Evolutionary conservation across 768 basidiomycete species (phyloP), one percentile per base, ranked within the genome.

Genomic region (Boletus reticuloceps): DNA sequence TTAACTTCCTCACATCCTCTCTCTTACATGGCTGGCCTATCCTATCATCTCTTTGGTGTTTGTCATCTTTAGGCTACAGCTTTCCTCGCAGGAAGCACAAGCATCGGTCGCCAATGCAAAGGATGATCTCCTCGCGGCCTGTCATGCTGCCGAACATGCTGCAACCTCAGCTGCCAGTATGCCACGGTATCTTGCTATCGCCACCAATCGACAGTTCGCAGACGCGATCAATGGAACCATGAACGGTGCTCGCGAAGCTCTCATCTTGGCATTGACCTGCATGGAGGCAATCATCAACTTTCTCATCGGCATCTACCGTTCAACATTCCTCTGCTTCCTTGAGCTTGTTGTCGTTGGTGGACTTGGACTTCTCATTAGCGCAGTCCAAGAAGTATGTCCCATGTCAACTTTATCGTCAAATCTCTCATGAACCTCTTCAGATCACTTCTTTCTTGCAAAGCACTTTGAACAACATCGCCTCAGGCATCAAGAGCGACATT

Each of bases 231-330:
- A 95, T 62, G 90, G 79, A 14, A 82, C 85, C 0, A 81, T 97
- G 72, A 78, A 86, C 51, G 90, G 80, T 22, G 87, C 93, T 17
- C 86, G 90, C 20, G 83, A 77, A 11, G 80, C 87, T 7, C 79
- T 97, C 50, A 75, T 88, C 36, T 74, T 91, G 39, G 74, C 91
- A 3, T 75, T 98, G 53, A 96, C 89, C 0, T 76, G 85, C 37
- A 88, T 96, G 83, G 92, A 97, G 67, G 85, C 79, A 1, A 81
- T 95, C 64, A 86, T 94, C 72, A 93, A 91, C 64, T 98, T 98
- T 71, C 82, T 97, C 60, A 82, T 98, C 60, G 89, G 93, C 72
- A 83, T 88, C 44, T 98, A 97, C 67, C 88, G 94, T 39, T 95
- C 94, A 4, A 90, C 95, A 4, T 86, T 96, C 65, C 79, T 99